A percentile compares a stretch with the other conserved stretches of the same genome.
Evolutionary conservation across 1,284 basidiomycete genomes (phyloP).

Genomic region (Naganishia cerealis): DNA sequence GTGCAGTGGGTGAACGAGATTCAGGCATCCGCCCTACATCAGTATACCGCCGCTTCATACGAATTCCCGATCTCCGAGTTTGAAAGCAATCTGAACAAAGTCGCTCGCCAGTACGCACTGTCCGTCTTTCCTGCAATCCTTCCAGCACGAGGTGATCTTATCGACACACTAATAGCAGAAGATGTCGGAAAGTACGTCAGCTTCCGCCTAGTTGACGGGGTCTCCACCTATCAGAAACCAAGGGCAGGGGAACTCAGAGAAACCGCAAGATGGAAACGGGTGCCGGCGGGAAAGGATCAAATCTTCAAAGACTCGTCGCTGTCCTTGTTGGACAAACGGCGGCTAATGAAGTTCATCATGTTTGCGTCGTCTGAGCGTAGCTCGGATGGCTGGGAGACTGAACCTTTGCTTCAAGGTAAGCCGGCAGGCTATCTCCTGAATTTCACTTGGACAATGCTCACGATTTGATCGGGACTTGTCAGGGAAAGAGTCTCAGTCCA

Average conservation of each 20-base stretch:
- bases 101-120: conserved; percentile 70
- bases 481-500: conserved; percentile 9
- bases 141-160: conserved; percentile 74
- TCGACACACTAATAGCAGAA: conserved; percentile 75
- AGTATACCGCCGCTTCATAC: conserved; percentile 12
- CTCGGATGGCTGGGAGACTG: conserved; percentile 39
- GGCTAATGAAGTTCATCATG: conserved; percentile 87
- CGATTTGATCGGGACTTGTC: neutral
- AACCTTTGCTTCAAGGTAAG: conserved; percentile 43
- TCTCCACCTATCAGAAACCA: conserved; percentile 53
- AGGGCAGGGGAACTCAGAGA: conserved; percentile 15
- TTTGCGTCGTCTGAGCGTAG: conserved; percentile 71
- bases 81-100: neutral
- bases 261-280: conserved; percentile 55
- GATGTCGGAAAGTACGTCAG: conserved; percentile 87
- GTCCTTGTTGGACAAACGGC: conserved; percentile 78
- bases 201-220: conserved; percentile 79
- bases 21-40: conserved; percentile 7
- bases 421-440: conserved; percentile 46
- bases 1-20: conserved; percentile 63
- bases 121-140: conserved; percentile 80
- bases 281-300: conserved; percentile 89
- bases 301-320: conserved; percentile 84
- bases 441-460: conserved; percentile 50
- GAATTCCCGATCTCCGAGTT: conserved; percentile 7